Base-by-base conservation (phyloP, 345 rosid species). In the Sisymbrium altissimum region DNA sequence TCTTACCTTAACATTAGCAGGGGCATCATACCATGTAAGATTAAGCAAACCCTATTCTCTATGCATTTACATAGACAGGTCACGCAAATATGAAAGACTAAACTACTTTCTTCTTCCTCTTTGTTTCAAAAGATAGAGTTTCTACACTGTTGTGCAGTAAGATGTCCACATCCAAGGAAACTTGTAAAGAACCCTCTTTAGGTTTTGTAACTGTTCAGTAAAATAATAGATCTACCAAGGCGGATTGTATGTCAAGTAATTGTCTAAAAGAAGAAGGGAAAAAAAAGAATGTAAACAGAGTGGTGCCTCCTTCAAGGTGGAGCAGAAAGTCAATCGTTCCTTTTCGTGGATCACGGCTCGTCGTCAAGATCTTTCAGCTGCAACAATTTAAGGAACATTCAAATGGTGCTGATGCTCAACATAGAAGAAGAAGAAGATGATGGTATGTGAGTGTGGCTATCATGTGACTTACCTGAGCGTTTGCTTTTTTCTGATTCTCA, bases 321-420 rank as follows among this genome's bases (percentile, higher is more conserved):
- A 33, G 14, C 32, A 0, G 32, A 4, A 18, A 29, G 18, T 6
- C 14, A 19, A 35, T 21, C 40, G 12, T 33, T 21, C 46, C 25
- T 48, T 40, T 14, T 50, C 14, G 36, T 14, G 59, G 59, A 14
- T 50, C 46, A n/a, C 3, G 50, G 71, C 6, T 66, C 23, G 4
- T 23, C 23, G 19, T 50, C 71, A 50, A 66, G 8, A 3, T 27
- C 72, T 54, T 39, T 40, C 29, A 54, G 52, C 72, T 68, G 72
- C 53, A 67, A 39, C 13, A 9, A 68, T 27, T 14, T 66, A n/a
- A 25, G 0, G 15, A 64, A 64, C 9, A 4, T n/a, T 23, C 25
- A 1, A 3, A 54, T 32, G 59, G 59, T 54, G 15, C 3, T 54
- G 40, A 11, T 40, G 2, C 17, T 39, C 50, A 48, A 66, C 17